Base-by-base conservation (phyloP, 345 rosid species). In the Hirschfeldia incana region DNA sequence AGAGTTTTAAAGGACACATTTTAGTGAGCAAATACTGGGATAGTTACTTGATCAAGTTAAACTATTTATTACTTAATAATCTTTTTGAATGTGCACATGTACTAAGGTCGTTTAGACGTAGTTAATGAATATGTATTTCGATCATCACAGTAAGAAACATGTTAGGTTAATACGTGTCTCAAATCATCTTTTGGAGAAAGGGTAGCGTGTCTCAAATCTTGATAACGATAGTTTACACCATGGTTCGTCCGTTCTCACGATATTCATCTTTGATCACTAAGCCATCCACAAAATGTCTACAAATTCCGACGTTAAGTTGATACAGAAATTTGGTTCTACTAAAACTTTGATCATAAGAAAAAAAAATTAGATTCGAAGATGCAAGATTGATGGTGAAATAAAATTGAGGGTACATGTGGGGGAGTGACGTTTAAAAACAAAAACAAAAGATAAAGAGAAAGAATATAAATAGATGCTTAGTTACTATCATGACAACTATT, bases 371-470 rank as follows among this genome's bases (percentile, higher is more conserved):
- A 74, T 79, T 68, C 75, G 82, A 69, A 69, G 82, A 79, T 79
- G 74, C 66, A 79, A 74, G 75, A 79, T 37, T 74, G 82, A 79
- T 34, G 63, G 55, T 32, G 82, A 79, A 74, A 69, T 53, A 63
- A 70, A 69, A 62, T 16, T 8, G 74, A 80, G 60, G 78, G 71
- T 27, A 69, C 60, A 80, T 74, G 75, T 74, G 79, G 75, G 15
- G 75, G 75, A 80, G 83, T 80, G 83, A 74, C 83, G 83, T 80
- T 62, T 69, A 30, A 69, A 51, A 62, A 36, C 29, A 29, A 74
- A 79, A 73, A 79, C 16, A 13, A 46, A 73, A 79, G 75, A 59
- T 39, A 32, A 72, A 72, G 75, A 59, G 53, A 32, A 72, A 72
- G 81, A 78, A 78, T 73, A 76, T 67, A 75, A 66, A 78, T 29